phyloP scores from a whole-genome alignment of 2,329 filamentous ascomycete genomes.

The Xenoacremonium recifei region DNA sequence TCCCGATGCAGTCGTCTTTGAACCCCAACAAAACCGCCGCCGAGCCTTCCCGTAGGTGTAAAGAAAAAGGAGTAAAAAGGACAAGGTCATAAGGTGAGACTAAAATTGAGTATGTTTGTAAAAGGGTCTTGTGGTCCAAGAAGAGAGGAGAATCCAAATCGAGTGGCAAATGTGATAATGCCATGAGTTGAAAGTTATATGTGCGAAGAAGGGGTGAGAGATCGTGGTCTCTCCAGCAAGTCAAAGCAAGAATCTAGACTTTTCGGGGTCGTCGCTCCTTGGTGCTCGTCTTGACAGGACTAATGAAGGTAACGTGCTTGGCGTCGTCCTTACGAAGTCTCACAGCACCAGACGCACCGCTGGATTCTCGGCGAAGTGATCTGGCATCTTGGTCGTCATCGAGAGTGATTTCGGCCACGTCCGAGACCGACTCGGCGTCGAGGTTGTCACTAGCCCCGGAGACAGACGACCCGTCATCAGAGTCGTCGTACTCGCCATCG shows the following conservation, averaged over 20 bases:
- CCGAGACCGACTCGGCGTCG: constrained; percentile 58
- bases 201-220: constrained; percentile 1
- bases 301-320: constrained; percentile 57
- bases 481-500: constrained; percentile 75
- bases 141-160: constrained; percentile 27
- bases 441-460: constrained; percentile 57
- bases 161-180: constrained; percentile 10
- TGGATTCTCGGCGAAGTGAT: constrained; percentile 42
- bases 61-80: constrained; percentile 13
- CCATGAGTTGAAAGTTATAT: background rate
- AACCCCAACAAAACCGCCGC: too few relatives aligned
- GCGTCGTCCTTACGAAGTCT: constrained; percentile 53
- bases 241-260: constrained; percentile 15
- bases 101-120: constrained; percentile 30
- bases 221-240: background rate
- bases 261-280: constrained; percentile 31
- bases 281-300: constrained; percentile 43
- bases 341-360: constrained; percentile 43
- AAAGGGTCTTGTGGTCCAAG: constrained; percentile 22
- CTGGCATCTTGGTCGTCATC: constrained; percentile 55
- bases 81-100: constrained; percentile 17
- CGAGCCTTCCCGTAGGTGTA: constrained; percentile 18
- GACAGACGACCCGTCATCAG: constrained; percentile 60
- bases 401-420: constrained; percentile 61
- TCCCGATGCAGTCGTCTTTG: too few relatives aligned